Evolutionary conservation across 2,329 filamentous ascomycete genomes (phyloP).

Genomic region (Colletotrichum lupini): DNA sequence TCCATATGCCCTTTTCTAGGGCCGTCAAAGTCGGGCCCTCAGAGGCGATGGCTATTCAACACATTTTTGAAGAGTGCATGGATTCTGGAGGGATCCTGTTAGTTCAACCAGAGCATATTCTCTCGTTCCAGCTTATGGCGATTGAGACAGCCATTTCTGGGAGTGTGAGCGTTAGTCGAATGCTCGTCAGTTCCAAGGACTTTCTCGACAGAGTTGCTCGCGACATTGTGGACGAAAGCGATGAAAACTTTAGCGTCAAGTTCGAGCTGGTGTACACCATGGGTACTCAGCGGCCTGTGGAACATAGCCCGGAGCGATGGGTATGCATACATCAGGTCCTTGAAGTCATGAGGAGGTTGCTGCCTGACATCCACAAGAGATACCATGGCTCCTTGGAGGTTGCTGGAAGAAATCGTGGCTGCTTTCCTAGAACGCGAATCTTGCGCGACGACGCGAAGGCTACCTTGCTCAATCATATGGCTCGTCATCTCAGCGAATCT

Average conservation of each 20-base stretch:
- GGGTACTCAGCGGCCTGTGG: constrained; percentile 60
- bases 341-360: constrained; percentile 46
- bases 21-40: constrained; percentile 47
- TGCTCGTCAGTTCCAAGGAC: too few relatives aligned
- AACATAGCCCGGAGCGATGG: constrained; percentile 68
- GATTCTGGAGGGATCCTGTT: constrained; percentile 65
- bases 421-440: constrained; percentile 41
- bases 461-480: constrained; percentile 47
- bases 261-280: constrained; percentile 74
- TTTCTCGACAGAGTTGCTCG: constrained; percentile 55
- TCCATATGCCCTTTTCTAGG: constrained; percentile 69
- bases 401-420: background rate
- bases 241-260: constrained; percentile 70
- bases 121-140: constrained; percentile 73
- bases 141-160: constrained; percentile 54
- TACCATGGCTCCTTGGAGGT: background rate
- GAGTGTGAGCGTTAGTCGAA: too few relatives aligned
- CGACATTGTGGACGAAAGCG: constrained; percentile 74
- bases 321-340: constrained; percentile 64
- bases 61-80: constrained; percentile 58
- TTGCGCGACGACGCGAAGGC: constrained; percentile 47
- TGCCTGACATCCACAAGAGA: background rate
- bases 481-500: constrained; percentile 51
- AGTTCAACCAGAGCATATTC: constrained; percentile 71
- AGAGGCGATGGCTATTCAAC: constrained; percentile 48